Evolutionary conservation across 2,329 filamentous ascomycete genomes (phyloP).

Genomic region (Parasarocladium wereldwijsianum): DNA sequence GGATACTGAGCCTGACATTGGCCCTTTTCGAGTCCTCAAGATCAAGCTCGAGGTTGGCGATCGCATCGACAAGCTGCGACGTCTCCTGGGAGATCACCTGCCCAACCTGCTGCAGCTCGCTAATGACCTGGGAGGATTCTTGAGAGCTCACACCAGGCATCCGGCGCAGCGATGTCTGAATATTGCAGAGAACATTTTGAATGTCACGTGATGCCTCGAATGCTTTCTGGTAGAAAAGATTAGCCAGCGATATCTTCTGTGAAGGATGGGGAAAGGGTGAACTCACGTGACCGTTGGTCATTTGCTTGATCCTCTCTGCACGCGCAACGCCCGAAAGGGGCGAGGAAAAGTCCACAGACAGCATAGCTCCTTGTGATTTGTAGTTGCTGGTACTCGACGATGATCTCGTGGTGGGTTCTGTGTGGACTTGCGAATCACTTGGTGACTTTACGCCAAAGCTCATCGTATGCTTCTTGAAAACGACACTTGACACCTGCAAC

Average conservation of each 20-base stretch:
- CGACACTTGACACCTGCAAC: neutral
- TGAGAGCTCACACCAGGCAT: slow-evolving; percentile 22
- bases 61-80: slow-evolving; percentile 21
- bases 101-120: slow-evolving; percentile 20
- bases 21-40: slow-evolving; percentile 23
- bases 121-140: slow-evolving; percentile 19
- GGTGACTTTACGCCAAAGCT: too few species aligned
- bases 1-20: slow-evolving; percentile 22
- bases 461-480: neutral
- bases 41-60: slow-evolving; percentile 21
- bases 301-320: slow-evolving; percentile 20
- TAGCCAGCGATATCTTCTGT: too few species aligned
- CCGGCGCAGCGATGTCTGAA: slow-evolving; percentile 22
- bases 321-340: slow-evolving; percentile 22
- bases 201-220: slow-evolving; percentile 18
- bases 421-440: neutral
- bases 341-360: slow-evolving; percentile 24
- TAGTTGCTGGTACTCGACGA: neutral
- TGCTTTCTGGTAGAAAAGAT: slow-evolving; percentile 9
- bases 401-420: neutral
- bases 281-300: slow-evolving; percentile 23
- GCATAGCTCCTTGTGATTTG: slow-evolving; percentile 12
- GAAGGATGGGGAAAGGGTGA: neutral
- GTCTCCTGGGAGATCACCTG: slow-evolving; percentile 23
- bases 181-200: slow-evolving; percentile 21